Base-by-base conservation (phyloP, 1,284 basidiomycete species). In the Pyrrhoderma lamaoense region DNA sequence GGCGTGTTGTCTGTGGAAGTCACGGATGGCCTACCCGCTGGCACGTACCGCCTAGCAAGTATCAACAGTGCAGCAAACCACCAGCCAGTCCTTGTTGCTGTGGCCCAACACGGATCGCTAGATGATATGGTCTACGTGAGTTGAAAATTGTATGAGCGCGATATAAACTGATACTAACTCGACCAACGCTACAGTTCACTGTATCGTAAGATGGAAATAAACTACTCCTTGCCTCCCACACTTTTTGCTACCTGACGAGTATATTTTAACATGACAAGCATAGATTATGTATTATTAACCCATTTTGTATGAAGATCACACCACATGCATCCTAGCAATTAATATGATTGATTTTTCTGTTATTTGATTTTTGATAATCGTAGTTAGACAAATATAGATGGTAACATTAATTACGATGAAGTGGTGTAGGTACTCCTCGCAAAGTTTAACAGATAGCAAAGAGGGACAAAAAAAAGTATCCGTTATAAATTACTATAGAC, bases 11-110 rank as follows among this genome's bases (percentile, higher is more conserved):
- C 67, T 38, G 70, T 71, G 8, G 65, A 65, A 19, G 75, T 84
- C 22, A 63, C 66, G 1, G 66, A 65, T 25, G 82, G 81, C 53
- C 70, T 84, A 13, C 69, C 76, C 22, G 70, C 68, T 23, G 81
- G 81, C 22, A 58, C 62, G n/a, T 83, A 82, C 66, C 70, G 72
- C 56, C 59, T 82, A 50, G 73, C 72, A 39, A 67, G 67, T 19
- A 77, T 79, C 65, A 78, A 76, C 62, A 62, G 75, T n/a, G 69
- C 74, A 3, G 64, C 73, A 44, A 79, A 80, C 67, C 76, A 79
- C 61, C 75, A 81, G 62, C 75, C 75, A 9, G 72, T 65, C 11
- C 64, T 77, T 45, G 76, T 72, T 34, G 69, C 75, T 18, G 62
- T 78, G 42, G 73, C 77, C 21, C 76, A 79, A 57, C 76, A 76